Evolutionary conservation across 805 yeast genomes (phyloP), one percentile per base, ranked within the genome.

Genomic region (Kazachstania kunashirensis): DNA sequence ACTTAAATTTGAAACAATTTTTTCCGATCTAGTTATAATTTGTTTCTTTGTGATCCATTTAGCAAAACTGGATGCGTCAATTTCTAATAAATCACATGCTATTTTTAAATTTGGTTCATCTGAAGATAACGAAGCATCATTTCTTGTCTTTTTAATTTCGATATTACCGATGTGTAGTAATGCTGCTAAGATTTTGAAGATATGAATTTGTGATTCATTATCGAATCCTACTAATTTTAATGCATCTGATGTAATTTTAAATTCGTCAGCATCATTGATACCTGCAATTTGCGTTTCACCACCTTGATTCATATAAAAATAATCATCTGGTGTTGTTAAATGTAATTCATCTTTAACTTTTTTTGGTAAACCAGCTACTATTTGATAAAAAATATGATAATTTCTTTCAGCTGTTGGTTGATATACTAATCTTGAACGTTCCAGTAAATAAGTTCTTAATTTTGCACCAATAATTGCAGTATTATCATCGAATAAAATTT

Each of bases 41-140:
- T 88, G 96, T 57, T 84, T 86, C 65, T 89, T 92, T 31, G 81
- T 78, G 50, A 82, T 75, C 96, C 97, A 89, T 61, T 84, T 85
- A 20, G 89, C 79, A 59, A 89, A 84, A 35, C 62, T 63, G 16
- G 60, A 47, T 2, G 95, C 67, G 51, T 85, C 84, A 33, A 89
- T 68, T 4, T 94, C 95, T 42, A 89, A 71, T 33, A 89, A 68
- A 42, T 82, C 81, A 65, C 94, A 79, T 3, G 94, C 95, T 52
- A 78, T 78, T 24, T 75, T 73, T 46, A 89, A 67, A 48, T 75
- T 81, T 34, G 94, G 92, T 56, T 92, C 97, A 47, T 88, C 96
- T 2, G 89, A 71, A 3, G 83, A 69, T 42, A 89, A 69, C 39
- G 75, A 70, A 2, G 96, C 92, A 56, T 84, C 86, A 44, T 75